Base-by-base conservation (phyloP, 164 flowering plant genomes). In the Liquidambar formosana region DNA sequence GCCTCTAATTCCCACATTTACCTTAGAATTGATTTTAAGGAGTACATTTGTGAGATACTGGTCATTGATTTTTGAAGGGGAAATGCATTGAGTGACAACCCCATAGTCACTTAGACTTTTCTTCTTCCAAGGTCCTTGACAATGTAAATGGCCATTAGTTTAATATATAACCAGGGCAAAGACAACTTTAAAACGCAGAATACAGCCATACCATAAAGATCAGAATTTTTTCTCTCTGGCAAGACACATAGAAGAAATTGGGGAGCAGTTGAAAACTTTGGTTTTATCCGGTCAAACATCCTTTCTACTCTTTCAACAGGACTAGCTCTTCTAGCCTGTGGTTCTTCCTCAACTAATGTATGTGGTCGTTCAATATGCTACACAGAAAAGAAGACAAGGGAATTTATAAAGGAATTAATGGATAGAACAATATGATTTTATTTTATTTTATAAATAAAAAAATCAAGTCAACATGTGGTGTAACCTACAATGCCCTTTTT, bases 111-210 rank as follows among this genome's bases (percentile, higher is more conserved):
- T 54, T n/a, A 93, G 88, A 77, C 87, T 68, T 62, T 77, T 87
- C 77, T 75, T 88, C 84, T 93, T 93, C 98, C 98, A 93, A 48
- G 98, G 98, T 11, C 97, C 98, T 89, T n/a, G 26, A 71, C 41
- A 78, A 65, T 62, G 23, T 1, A 46, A 71, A 51, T 25, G 10
- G 22, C 38, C 67, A 12, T 46, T 46, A 46, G 49, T 46, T 46
- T 46, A 1, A 11, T 46, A 48, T 33, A 33, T 33, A 6, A 33
- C 41, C 25, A 21, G 13, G 49, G 28, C 21, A 61, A 1, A 64
- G 38, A 65, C 19, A 57, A 53, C 26, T 14, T 16, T 45, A 12
- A 27, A 59, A 28, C 49, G 76, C 52, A 69, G 46, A 28, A 15
- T 43, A 45, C 26, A 69, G 12, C n/a, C 77, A 45, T 78, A 91